Evolutionary conservation across 148 eudicot genomes (phyloP), one percentile per base, ranked within the genome.

Genomic region (Chenopodium suecicum): DNA sequence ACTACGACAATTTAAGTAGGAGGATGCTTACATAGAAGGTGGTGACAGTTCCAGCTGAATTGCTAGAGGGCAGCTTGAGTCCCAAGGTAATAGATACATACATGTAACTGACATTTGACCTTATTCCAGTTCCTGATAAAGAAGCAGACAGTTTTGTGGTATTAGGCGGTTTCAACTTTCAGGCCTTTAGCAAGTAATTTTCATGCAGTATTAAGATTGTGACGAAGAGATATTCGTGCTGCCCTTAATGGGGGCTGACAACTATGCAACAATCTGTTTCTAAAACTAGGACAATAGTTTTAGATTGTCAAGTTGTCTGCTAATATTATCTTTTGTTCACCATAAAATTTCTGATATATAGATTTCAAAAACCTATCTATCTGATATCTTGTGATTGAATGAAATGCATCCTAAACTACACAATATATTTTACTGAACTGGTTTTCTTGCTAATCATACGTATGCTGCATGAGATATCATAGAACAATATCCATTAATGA

Each of bases 1-100:
- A 34, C 50, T 74, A 12, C n/a, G 74, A 58, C 47, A 46, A 70
- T 20, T 41, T 73, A 34, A 50, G 46, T 73, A 66, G 22, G 75
- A 73, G 41, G n/a, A 3, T 7, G 89, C 92, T 90, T 88, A 93
- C 94, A 68, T 92, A 94, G 85, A 89, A 92, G 76, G 98, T 86
- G 19, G 91, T 84, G 81, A 93, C 98, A 20, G 92, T 92, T 87
- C 95, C 95, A 3, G 92, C 94, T 16, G 95, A 89, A 65, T 93
- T 89, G 29, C 91, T 91, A 13, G 87, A 87, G 8, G 88, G 89
- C 82, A 93, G 81, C 86, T 90, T 92, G 82, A 91, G 90, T 27
- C 60, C 81, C 89, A 89, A 66, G 72, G 88, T 85, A 69, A 89
- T 79, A 81, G 91, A 87, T 86, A 94, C 98, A 85, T 84, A 93